phyloP scores from a whole-genome alignment of 805 yeast genomes.

The Pichia deserticola region DNA sequence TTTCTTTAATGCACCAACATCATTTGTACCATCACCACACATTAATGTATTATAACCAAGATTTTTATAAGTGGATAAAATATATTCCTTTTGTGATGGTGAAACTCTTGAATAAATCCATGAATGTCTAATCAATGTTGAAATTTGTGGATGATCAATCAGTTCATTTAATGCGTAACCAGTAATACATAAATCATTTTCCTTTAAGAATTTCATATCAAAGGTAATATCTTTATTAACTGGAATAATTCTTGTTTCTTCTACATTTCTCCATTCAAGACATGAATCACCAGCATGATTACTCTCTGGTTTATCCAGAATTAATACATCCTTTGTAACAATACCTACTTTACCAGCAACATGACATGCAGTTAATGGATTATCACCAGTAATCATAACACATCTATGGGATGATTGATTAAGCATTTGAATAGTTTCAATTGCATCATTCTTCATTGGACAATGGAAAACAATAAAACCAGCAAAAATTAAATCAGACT shows the following conservation, averaged over 20 bases:
- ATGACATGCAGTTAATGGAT: conserved; percentile 95
- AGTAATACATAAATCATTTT: conserved; percentile 82
- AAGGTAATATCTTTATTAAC: conserved; percentile 53
- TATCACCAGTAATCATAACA: conserved; percentile 98
- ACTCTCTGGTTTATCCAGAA: conserved; percentile 72
- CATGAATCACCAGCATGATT: conserved; percentile 46
- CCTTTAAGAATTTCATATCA: conserved; percentile 48
- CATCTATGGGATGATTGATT: conserved; percentile 93
- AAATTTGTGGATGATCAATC: conserved; percentile 59
- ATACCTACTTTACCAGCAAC: conserved; percentile 92
- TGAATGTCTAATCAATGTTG: conserved; percentile 71
- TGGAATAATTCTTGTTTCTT: conserved; percentile 65
- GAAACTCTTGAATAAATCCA: conserved; percentile 99
- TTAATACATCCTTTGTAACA: conserved; percentile 74
- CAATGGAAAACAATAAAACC: conserved; percentile 97
- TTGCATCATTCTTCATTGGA: conserved; percentile 91
- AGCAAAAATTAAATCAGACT: conserved; percentile 66
- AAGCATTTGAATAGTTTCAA: conserved; percentile 83
- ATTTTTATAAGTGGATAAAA: conserved; percentile 73
- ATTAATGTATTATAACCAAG: conserved; percentile 89
- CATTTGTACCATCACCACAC: conserved; percentile 99
- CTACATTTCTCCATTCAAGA: conserved; percentile 79
- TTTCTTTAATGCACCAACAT: conserved; percentile 97
- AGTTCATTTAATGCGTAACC: conserved; percentile 79
- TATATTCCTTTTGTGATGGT: conserved; percentile 90